Evolutionary conservation across 305 asterid species (phyloP), one percentile per base, ranked within the genome.

Genomic region (Fraxinus angustifolia): DNA sequence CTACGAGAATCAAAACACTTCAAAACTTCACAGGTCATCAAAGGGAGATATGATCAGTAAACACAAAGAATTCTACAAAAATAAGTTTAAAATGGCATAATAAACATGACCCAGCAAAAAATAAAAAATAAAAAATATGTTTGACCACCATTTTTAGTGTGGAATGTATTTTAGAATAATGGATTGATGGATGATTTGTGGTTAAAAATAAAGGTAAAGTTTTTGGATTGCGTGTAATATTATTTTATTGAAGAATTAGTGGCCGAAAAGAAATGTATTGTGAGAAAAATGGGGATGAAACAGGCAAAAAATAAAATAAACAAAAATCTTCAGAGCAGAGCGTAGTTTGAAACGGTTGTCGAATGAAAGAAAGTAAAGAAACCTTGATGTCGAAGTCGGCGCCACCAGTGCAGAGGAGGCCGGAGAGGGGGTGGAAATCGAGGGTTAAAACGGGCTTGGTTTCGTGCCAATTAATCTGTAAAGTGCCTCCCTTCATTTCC

Each of bases 311-410:
- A 40, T 40, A 40, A 40, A 40, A 40, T 31, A 12, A 21, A 3
- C 10, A 28, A 21, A 77, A 72, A 82, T 78, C 72, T 4, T 76
- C 71, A 2, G 33, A 30, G 71, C 19, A 30, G 7, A 28, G 31
- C 75, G 21, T 10, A 30, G 16, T 62, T 21, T 62, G 14, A 10
- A 62, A 62, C 72, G 7, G 72, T 62, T 14, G 72, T 62, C 17
- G 36, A 65, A 65, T n/a, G 12, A 4, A 26, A 68, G 34, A 19
- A 7, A 16, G 67, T 14, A 83, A 76, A 58, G 1, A 1, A 10
- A 96, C 98, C 98, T 96, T 96, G 80, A 96, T 92, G 77, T 96
- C 99, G 83, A 75, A 93, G 88, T 96, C 99, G 71, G 99, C 97
- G 72, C 99, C 99, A 76, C 90, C 99, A 70, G 99, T 96, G 78